Conservation (phyloP, 352 stramenopile genomes). For the Thraustochytrium sp. region DNA sequence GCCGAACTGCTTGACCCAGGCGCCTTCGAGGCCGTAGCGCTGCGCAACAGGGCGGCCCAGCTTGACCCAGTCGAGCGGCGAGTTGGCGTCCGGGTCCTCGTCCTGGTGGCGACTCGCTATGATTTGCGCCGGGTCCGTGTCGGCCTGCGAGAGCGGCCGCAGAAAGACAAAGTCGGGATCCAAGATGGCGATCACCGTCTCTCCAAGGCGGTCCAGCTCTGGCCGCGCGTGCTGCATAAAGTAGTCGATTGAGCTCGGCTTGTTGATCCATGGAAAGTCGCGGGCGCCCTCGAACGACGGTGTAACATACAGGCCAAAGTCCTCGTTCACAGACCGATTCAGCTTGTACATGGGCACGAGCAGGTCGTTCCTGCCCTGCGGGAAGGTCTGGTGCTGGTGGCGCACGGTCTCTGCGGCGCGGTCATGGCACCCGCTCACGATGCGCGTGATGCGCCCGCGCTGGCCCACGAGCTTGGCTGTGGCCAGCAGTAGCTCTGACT, state of each 20-base stretch:
- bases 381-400: constrained; percentile 38
- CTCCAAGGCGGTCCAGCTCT: constrained; percentile 12
- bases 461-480: constrained; percentile 23
- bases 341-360: constrained; percentile 34
- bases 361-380: constrained; percentile 9
- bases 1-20: background rate
- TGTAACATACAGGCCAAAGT: constrained; percentile 36
- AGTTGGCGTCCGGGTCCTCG: background rate
- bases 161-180: constrained; percentile 44
- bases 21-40: constrained; percentile 35
- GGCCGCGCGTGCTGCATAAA: constrained; percentile 17
- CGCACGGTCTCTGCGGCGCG: background rate
- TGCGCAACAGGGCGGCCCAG: constrained; percentile 13
- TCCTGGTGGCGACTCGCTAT: constrained; percentile 7
- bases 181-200: constrained; percentile 36
- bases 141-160: constrained; percentile 17
- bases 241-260: constrained; percentile 45
- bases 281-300: constrained; percentile 25
- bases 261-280: constrained; percentile 46
- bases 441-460: constrained; percentile 39
- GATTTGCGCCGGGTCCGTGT: background rate
- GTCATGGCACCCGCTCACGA: constrained; percentile 38
- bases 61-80: constrained; percentile 9
- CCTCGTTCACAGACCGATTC: constrained; percentile 23
- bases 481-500: constrained; percentile 30